phyloP scores from a whole-genome alignment of 1,139 yeast genomes.

The Scheffersomyces stambukii region DNA sequence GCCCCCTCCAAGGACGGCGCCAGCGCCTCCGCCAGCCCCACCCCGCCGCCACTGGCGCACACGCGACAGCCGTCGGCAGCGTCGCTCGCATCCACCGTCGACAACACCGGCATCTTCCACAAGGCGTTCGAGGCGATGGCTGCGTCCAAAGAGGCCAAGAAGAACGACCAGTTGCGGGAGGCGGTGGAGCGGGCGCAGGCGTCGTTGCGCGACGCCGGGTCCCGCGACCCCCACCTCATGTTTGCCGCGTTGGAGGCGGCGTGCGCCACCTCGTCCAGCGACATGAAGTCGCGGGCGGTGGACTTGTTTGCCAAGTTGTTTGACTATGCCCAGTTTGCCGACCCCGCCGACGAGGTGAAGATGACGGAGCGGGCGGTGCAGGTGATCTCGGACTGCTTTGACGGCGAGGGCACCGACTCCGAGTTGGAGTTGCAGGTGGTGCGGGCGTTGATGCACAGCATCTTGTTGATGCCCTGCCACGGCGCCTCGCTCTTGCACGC shows the following conservation, averaged over 20 bases:
- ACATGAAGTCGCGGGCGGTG: slow-evolving; percentile 36
- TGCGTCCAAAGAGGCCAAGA: slow-evolving; percentile 37
- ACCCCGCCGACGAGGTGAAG: slow-evolving; percentile 41
- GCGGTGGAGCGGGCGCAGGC: slow-evolving; percentile 36
- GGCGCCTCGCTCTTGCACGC: slow-evolving; percentile 89
- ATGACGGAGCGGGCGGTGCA: slow-evolving; percentile 83
- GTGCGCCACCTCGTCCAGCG: slow-evolving; percentile 26
- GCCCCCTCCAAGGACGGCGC: slow-evolving; percentile 1
- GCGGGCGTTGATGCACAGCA: slow-evolving; percentile 85
- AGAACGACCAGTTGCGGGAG: slow-evolving; percentile 28
- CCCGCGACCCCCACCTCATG: slow-evolving; percentile 32
- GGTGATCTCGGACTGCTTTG: slow-evolving; percentile 80
- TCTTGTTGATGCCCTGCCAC: slow-evolving; percentile 80
- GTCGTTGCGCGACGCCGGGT: slow-evolving; percentile 23
- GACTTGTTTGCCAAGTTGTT: slow-evolving; percentile 45
- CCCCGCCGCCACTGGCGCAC: slow-evolving; percentile 6
- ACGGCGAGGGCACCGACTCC: slow-evolving; percentile 88
- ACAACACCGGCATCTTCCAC: slow-evolving; percentile 36
- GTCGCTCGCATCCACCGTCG: slow-evolving; percentile 26
- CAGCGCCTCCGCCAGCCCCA: background rate
- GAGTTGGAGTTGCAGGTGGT: slow-evolving; percentile 88
- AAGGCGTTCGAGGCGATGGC: slow-evolving; percentile 35
- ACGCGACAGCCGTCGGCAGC: slow-evolving; percentile 18
- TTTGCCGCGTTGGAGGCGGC: slow-evolving; percentile 39
- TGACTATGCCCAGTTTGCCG: slow-evolving; percentile 40